Evolutionary conservation across 805 yeast genomes (phyloP).

Genomic region (Metschnikowia koreensis): DNA sequence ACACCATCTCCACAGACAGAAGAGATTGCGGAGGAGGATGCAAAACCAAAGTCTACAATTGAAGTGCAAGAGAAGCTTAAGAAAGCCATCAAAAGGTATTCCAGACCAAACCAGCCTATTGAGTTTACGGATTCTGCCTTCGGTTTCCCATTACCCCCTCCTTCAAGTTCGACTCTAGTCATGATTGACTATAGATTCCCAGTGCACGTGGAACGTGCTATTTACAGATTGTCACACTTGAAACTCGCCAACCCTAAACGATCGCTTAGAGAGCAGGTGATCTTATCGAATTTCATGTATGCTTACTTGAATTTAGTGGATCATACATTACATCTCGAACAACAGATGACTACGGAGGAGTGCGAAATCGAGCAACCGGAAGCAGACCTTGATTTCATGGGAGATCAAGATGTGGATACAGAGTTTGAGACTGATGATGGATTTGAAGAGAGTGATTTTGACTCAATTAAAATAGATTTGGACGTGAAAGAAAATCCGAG

Average conservation of each 20-base stretch:
- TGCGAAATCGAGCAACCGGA: constrained; percentile 16
- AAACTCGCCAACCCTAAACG: constrained; percentile 93
- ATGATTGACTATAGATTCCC: constrained; percentile 89
- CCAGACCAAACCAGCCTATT: constrained; percentile 45
- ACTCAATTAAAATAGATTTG: constrained; percentile 17
- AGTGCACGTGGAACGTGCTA: constrained; percentile 93
- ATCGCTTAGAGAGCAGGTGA: constrained; percentile 86
- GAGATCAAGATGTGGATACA: constrained; percentile 19
- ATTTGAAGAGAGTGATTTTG: constrained; percentile 17
- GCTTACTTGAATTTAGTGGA: constrained; percentile 93
- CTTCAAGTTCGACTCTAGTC: constrained; percentile 69
- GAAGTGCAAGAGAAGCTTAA: constrained; percentile 45
- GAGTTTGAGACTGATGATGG: constrained; percentile 20
- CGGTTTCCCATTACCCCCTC: constrained; percentile 84
- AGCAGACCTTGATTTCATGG: constrained; percentile 16
- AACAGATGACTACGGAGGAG: constrained; percentile 43
- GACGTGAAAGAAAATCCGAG: constrained; percentile 12
- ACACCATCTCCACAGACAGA: constrained; percentile 4
- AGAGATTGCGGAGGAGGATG: constrained; percentile 15
- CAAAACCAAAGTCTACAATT: constrained; percentile 32
- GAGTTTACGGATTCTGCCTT: constrained; percentile 72
- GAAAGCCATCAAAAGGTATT: constrained; percentile 40
- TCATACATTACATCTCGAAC: constrained; percentile 75
- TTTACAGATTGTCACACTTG: constrained; percentile 86
- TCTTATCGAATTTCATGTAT: constrained; percentile 94